These are phyloP conservation scores for Lecanicillium sp. DNA, from an alignment of 2,329 filamentous ascomycete species.

Conservation along the genomic window DNA sequence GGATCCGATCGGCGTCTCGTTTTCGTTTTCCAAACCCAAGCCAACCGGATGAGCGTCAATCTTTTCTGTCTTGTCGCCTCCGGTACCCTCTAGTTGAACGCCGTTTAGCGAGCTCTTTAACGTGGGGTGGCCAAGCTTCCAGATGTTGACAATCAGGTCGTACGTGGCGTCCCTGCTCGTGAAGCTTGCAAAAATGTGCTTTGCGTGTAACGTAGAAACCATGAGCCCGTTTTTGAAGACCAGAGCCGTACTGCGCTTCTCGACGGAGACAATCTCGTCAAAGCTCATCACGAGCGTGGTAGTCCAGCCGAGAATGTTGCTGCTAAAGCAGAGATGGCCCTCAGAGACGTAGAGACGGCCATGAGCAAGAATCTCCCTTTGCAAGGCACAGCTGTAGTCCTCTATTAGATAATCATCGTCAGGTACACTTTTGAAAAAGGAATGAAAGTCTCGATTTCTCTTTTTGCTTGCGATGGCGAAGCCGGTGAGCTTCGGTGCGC, in stretches of 20 bases:
- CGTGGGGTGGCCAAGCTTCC: constrained; percentile 92
- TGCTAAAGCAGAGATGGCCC: constrained; percentile 95
- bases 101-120: constrained; percentile 88
- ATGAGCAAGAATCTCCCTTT: constrained; percentile 90
- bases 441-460: constrained; percentile 91
- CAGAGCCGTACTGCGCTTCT: constrained; percentile 92
- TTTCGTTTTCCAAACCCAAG: constrained; percentile 21
- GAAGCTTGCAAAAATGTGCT: constrained; percentile 93
- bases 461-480: constrained; percentile 96
- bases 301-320: constrained; percentile 97
- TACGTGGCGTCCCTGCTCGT: constrained; percentile 93
- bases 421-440: constrained; percentile 88
- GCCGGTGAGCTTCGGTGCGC: constrained; percentile 73
- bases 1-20: constrained; percentile 42
- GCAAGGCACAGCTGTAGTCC: constrained; percentile 93
- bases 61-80: constrained; percentile 89
- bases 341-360: constrained; percentile 94
- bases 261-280: constrained; percentile 92
- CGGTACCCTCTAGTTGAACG: constrained; percentile 69
- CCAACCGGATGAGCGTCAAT: constrained; percentile 43
- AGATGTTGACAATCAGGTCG: constrained; percentile 94
- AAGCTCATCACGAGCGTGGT: constrained; percentile 97
- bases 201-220: constrained; percentile 90
- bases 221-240: constrained; percentile 97
- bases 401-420: constrained; percentile 98